Base-by-base conservation (phyloP, 331 rosid genomes). In the Phaseolus coccineus region DNA sequence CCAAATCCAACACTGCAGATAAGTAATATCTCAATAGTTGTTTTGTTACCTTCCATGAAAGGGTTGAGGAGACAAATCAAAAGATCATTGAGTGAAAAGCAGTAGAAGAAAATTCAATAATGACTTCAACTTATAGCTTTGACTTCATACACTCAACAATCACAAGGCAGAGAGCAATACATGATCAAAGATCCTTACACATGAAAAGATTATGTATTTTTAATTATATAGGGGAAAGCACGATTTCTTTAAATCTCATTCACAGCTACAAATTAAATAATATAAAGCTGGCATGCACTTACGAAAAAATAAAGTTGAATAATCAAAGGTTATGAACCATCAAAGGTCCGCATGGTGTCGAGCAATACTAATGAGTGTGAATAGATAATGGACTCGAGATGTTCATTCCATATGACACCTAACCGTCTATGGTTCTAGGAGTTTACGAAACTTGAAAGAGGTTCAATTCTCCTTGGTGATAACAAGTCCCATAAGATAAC, bases 1-100 rank as follows among this genome's bases (percentile, higher is more conserved):
- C 79, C 87, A 71, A 70, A 76, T 79, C 83, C 91, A 81, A 88
- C 30, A 79, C 91, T 87, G 68, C 81, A 72, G 39, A 81, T 24
- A 62, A 11, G 35, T 56, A 24, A 1, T 30, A 13, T n/a, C 61
- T 40, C 51, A 48, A 55, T 65, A 63, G 13, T 73, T 73, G 27
- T 51, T 53, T 73, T 73, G 25, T 51, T 35, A 56, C 27, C 27
- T 56, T 56, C 78, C 52, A 39, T 37, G 3, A 73, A 40, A 40
- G 55, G 67, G 7, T 13, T 73, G 25, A 39, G 65, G 37, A 37
- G 53, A n/a, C 13, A 40, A 55, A 72, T 72, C 67, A 57, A 24
- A 35, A 72, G 35, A 56, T 13, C 1, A 51, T 19, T 9, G 77
- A 10, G 19, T 71, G 31, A 31, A 50, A 19, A 8, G 16, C 44